These are phyloP conservation scores for Cyathus olla DNA, from an alignment of 1,284 basidiomycete genomes.

Conservation along the genomic window DNA sequence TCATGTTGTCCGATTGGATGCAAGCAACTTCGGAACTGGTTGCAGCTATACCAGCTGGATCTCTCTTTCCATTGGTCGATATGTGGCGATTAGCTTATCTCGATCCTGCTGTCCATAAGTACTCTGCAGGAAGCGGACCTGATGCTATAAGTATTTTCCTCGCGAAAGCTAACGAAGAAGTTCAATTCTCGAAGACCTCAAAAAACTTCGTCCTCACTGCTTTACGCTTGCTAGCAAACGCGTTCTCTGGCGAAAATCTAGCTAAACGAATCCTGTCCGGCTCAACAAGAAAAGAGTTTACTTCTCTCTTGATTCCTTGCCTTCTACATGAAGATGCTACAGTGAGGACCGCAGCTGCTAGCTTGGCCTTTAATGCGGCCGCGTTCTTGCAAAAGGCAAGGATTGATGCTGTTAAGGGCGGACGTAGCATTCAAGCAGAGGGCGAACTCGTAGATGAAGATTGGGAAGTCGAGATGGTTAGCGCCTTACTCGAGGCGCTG, in stretches of 20 bases:
- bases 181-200: conserved; percentile 42
- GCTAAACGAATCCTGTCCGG: conserved; percentile 61
- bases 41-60: conserved; percentile 60
- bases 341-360: conserved; percentile 85
- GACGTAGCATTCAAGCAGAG: conserved; percentile 44
- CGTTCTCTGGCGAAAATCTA: conserved; percentile 67
- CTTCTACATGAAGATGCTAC: conserved; percentile 75
- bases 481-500: conserved; percentile 82
- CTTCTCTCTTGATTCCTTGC: conserved; percentile 69
- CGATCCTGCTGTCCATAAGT: conserved; percentile 65
- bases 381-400: conserved; percentile 71
- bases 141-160: conserved; percentile 58
- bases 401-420: conserved; percentile 51
- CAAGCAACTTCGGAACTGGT: conserved; percentile 59
- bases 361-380: conserved; percentile 83
- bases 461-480: conserved; percentile 87
- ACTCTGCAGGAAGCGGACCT: conserved; percentile 52
- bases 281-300: conserved; percentile 48
- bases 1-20: conserved; percentile 57
- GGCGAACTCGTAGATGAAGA: conserved; percentile 67
- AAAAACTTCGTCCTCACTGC: conserved; percentile 76
- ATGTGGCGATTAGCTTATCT: conserved; percentile 86
- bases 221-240: conserved; percentile 82
- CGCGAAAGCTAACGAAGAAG: conserved; percentile 47
- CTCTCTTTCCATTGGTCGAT: conserved; percentile 87